Percentiles rank a stretch among this genome's conserved stretches.
Conservation (phyloP, 1,139 yeast genomes). For the Yamadazyma trypodendri region DNA sequence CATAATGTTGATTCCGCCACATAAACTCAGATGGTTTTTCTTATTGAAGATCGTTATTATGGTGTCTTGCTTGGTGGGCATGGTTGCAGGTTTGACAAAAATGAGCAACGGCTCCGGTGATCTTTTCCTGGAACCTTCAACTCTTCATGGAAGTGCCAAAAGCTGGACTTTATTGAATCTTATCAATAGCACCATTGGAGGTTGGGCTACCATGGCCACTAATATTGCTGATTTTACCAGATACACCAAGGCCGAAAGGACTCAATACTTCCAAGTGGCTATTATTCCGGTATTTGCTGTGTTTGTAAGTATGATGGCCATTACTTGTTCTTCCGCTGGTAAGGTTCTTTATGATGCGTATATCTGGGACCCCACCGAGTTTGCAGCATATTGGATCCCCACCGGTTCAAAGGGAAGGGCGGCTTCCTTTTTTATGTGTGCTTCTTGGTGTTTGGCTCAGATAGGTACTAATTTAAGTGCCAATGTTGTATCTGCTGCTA, state of each 20-base stretch:
- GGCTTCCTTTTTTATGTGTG: conserved; percentile 46
- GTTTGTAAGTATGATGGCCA: conserved; percentile 18
- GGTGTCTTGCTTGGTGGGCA: conserved; percentile 14
- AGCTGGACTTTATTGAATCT: conserved; percentile 12
- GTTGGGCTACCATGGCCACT: conserved; percentile 18
- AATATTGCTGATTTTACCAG: conserved; percentile 17
- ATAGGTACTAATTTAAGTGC: conserved; percentile 48
- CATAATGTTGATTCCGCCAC: conserved; percentile 15
- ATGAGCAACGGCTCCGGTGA: conserved; percentile 15
- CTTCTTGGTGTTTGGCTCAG: conserved; percentile 46
- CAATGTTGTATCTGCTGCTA: conserved; percentile 53
- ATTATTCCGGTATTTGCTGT: conserved; percentile 15
- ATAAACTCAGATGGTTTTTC: conserved; percentile 16
- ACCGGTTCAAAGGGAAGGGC: conserved; percentile 28
- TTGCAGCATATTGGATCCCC: conserved; percentile 14
- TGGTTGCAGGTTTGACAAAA: conserved; percentile 15
- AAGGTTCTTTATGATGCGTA: conserved; percentile 14
- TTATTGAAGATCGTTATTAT: conserved; percentile 14
- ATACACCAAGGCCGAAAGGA: conserved; percentile 10
- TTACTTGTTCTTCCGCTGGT: conserved; percentile 16
- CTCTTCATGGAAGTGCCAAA: conserved; percentile 10
- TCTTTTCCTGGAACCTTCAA: conserved; percentile 9
- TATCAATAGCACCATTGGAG: conserved; percentile 14
- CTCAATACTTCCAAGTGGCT: conserved; percentile 13
- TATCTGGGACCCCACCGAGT: conserved; percentile 16